phyloP scores from a whole-genome alignment of 805 yeast species.

The Candida awuae region DNA sequence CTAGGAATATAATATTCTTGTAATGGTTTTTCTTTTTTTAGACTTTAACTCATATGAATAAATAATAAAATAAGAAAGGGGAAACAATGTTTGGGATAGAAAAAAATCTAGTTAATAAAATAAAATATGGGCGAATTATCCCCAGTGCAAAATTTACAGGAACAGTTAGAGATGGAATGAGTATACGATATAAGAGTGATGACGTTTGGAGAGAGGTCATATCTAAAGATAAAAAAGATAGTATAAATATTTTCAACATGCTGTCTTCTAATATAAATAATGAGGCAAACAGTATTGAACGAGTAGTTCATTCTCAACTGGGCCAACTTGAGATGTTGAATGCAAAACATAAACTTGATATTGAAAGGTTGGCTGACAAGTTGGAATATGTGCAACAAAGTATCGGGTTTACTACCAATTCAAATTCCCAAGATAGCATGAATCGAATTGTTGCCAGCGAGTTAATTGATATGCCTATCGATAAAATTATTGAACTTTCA shows the following conservation, averaged over 20 bases:
- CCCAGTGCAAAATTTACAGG: too few species aligned
- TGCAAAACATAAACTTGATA: slow-evolving; percentile 9
- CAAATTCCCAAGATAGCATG: background rate
- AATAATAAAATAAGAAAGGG: too few species aligned
- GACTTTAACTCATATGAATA: too few species aligned
- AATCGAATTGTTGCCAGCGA: slow-evolving; percentile 3
- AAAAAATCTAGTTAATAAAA: too few species aligned
- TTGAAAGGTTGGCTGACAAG: slow-evolving; percentile 10
- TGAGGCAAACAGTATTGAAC: slow-evolving; percentile 2
- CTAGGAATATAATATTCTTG: too few species aligned
- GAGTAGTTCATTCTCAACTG: slow-evolving; percentile 12
- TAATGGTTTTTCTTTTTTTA: too few species aligned
- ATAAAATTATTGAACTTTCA: slow-evolving; percentile 3
- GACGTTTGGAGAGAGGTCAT: background rate
- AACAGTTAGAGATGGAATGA: too few species aligned
- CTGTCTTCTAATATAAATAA: background rate
- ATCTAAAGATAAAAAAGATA: background rate
- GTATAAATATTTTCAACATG: background rate
- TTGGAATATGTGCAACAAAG: slow-evolving; percentile 15
- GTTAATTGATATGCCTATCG: slow-evolving; percentile 7
- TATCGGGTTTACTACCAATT: slow-evolving; percentile 7
- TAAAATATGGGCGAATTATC: too few species aligned
- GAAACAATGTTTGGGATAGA: too few species aligned
- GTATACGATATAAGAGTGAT: background rate
- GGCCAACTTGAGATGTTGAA: slow-evolving; percentile 10